Evolutionary conservation across 305 asterid species (phyloP).

Genomic region (Withania somnifera): DNA sequence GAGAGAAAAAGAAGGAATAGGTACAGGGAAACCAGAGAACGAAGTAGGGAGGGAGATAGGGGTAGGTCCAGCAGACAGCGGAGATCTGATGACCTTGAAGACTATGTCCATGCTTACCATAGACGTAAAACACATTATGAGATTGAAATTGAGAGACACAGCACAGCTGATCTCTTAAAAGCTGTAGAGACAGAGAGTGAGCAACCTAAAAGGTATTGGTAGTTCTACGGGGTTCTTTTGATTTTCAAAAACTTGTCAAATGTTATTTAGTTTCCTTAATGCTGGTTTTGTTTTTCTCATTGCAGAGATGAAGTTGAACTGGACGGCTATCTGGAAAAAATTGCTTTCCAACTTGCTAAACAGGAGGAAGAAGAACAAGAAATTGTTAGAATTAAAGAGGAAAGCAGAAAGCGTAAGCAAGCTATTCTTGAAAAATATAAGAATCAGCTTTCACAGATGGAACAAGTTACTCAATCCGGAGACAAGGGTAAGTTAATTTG

Average conservation of each 20-base stretch:
- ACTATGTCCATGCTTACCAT: conserved; percentile 26
- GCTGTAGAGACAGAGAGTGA: conserved; percentile 19
- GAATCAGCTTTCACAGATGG: conserved; percentile 29
- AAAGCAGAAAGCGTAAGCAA: conserved; percentile 77
- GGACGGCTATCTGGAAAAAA: conserved; percentile 66
- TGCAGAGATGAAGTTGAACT: conserved; percentile 59
- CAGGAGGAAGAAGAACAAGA: conserved; percentile 66
- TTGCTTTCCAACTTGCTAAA: conserved; percentile 60
- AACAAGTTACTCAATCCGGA: conserved; percentile 20
- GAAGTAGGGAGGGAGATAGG: conserved; percentile 27
- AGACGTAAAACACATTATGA: conserved; percentile 42
- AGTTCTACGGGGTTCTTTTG: neutral
- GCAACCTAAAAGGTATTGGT: conserved; percentile 40
- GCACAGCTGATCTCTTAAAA: conserved; percentile 23
- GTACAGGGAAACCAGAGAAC: conserved; percentile 31
- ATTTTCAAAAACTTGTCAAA: neutral
- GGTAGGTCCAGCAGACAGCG: conserved; percentile 28
- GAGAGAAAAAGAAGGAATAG: conserved; percentile 30
- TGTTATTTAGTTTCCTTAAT: neutral
- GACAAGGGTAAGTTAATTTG: conserved; percentile 5
- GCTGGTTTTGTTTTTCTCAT: neutral
- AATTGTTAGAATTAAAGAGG: conserved; percentile 75
- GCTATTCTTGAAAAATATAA: conserved; percentile 85
- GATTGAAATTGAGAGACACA: conserved; percentile 26
- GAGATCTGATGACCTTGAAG: conserved; percentile 28